These are phyloP conservation scores for Zanthoxylum bungeanum DNA, from an alignment of 345 rosid species.

Conservation along the genomic window DNA sequence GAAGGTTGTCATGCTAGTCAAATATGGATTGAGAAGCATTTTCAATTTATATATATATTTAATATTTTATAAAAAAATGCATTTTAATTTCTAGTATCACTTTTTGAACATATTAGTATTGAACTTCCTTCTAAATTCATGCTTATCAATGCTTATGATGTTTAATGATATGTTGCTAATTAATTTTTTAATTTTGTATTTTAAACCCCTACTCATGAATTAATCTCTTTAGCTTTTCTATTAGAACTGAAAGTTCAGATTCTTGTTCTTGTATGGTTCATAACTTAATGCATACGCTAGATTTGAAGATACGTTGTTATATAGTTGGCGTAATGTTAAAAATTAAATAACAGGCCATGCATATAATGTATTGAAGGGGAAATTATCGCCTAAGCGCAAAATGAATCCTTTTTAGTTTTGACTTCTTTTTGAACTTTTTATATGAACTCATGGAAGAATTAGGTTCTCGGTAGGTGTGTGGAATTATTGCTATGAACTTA, in stretches of 20 bases:
- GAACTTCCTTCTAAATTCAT: background rate
- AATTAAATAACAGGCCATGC: background rate
- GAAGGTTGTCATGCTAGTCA: slow-evolving; percentile 3
- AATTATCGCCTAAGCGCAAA: background rate
- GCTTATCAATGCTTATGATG: background rate
- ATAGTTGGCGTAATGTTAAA: slow-evolving; percentile 6
- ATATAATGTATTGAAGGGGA: background rate
- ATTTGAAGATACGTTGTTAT: background rate
- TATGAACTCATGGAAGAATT: background rate
- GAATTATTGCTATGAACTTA: background rate
- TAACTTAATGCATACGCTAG: background rate
- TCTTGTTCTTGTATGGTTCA: background rate
- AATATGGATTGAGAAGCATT: background rate
- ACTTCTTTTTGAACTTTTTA: background rate
- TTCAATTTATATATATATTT: background rate
- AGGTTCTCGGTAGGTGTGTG: background rate
- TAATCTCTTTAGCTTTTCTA: background rate
- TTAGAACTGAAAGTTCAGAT: background rate
- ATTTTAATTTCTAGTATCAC: background rate
- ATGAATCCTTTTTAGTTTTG: background rate
- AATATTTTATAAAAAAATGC: too few species aligned
- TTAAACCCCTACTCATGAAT: too few species aligned
- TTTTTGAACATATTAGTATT: background rate
- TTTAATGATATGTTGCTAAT: background rate
- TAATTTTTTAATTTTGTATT: background rate